phyloP scores from a whole-genome alignment of 1,139 yeast genomes.

The Williopsis jadinii region DNA sequence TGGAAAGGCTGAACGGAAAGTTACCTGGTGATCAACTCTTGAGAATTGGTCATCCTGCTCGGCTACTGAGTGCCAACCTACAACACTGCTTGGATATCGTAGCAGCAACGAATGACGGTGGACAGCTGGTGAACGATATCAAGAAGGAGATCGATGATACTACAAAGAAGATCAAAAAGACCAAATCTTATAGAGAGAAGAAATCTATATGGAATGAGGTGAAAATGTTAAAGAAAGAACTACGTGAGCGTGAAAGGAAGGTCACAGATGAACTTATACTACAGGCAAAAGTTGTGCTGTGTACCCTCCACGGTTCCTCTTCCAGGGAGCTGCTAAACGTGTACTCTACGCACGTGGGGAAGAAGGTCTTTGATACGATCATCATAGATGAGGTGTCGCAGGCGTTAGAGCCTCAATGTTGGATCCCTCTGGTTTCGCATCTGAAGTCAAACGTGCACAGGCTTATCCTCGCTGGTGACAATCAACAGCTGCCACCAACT shows the following conservation, averaged over 20 bases:
- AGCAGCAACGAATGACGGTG: slow-evolving; percentile 55
- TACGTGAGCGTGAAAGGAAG: slow-evolving; percentile 57
- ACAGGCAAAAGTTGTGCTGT: slow-evolving; percentile 61
- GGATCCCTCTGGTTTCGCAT: slow-evolving; percentile 85
- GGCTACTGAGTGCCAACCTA: slow-evolving; percentile 56
- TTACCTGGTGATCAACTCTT: slow-evolving; percentile 50
- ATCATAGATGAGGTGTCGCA: slow-evolving; percentile 96
- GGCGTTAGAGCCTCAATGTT: slow-evolving; percentile 89
- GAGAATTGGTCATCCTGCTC: slow-evolving; percentile 91
- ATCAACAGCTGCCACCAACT: slow-evolving; percentile 81
- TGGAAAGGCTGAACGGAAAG: slow-evolving; percentile 54
- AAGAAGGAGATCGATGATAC: slow-evolving; percentile 62
- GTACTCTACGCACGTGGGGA: slow-evolving; percentile 25
- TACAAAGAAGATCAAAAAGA: slow-evolving; percentile 53
- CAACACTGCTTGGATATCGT: slow-evolving; percentile 74
- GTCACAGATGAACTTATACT: slow-evolving; percentile 52
- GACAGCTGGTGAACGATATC: slow-evolving; percentile 60
- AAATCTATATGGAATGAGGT: slow-evolving; percentile 63
- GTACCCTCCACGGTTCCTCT: slow-evolving; percentile 88
- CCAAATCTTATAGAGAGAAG: slow-evolving; percentile 59
- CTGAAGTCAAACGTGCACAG: slow-evolving; percentile 38
- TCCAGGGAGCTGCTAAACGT: slow-evolving; percentile 51
- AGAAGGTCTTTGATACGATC: slow-evolving; percentile 60
- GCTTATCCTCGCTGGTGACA: slow-evolving; percentile 78
- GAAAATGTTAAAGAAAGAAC: slow-evolving; percentile 62